phyloP scores from a whole-genome alignment of 495 filamentous ascomycete species.

The Talaromyces borbonicus region DNA sequence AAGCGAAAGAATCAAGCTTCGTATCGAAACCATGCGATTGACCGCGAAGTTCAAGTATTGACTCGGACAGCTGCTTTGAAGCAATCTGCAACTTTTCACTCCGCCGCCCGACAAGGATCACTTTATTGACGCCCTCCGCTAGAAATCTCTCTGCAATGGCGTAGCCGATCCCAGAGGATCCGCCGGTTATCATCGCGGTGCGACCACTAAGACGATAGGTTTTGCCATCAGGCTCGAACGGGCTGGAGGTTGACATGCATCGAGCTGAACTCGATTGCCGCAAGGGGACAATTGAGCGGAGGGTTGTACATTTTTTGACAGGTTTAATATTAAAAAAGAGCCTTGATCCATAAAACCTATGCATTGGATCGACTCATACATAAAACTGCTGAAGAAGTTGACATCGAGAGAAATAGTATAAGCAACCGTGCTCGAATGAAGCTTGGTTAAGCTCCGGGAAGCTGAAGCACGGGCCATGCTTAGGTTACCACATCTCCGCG shows the following conservation, averaged over 20 bases:
- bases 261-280: too few relatives aligned
- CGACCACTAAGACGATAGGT: slow-evolving; percentile 27
- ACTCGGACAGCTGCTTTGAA: slow-evolving; percentile 14
- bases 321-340: too few relatives aligned
- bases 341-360: too few relatives aligned
- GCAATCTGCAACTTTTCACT: slow-evolving; percentile 29
- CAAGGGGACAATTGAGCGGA: too few relatives aligned
- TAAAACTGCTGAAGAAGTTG: too few relatives aligned
- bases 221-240: too few relatives aligned
- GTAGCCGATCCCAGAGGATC: slow-evolving; percentile 54
- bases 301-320: too few relatives aligned
- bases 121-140: slow-evolving; percentile 43
- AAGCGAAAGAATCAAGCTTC: slow-evolving; percentile 13
- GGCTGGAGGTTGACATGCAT: too few relatives aligned
- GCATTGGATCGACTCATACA: too few relatives aligned
- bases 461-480: slow-evolving; percentile 7
- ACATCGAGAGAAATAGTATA: background rate
- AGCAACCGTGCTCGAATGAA: too few relatives aligned
- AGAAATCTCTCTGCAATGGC: slow-evolving; percentile 61
- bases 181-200: slow-evolving; percentile 51
- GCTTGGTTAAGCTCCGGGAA: background rate
- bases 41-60: background rate
- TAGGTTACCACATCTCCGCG: background rate
- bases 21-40: background rate
- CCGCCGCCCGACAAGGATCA: slow-evolving; percentile 44